Base-by-base conservation (phyloP, 2,329 filamentous ascomycete species). In the Claviceps cyperi region DNA sequence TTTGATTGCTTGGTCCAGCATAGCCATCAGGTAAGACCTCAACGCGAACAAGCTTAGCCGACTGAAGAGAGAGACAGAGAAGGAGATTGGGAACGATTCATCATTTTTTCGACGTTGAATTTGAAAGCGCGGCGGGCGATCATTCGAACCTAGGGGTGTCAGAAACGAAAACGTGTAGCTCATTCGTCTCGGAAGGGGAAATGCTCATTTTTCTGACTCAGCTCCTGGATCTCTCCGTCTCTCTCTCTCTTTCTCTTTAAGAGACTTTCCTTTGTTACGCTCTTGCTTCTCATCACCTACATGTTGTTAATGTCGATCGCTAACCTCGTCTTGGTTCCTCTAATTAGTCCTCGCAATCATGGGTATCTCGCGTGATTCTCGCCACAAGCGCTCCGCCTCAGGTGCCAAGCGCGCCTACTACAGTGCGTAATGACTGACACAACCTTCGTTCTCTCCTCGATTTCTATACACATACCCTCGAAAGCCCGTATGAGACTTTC, bases 351-450 rank as follows among this genome's bases (percentile, higher is more conserved):
- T 76, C 76, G 83, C 82, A 85, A 86, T 83, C 78, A 91, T 91
- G 86, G 86, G 92, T 98, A 97, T 98, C 80, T 96, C 91, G 77
- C 87, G 92, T 80, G 91, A 97, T 79, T 95, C 89, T 74, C 89
- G 92, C 80, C 92, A 98, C 84, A 98, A 98, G 86, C 90, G 92
- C 78, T 90, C 89, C 76, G 90, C 91, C 74, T 86, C 94, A 73
- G 94, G 92, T 81, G 92, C 94, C 69, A 98, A 98, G 86, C 84
- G 86, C 73, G 80, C 86, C 76, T 85, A 83, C 77, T 92, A 91
- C 82, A 82, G 86, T 83, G 77, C 77, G 80, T 84, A 69, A 36
- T 24, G 32, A 8, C 22, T 38, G 46, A 43, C 8, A 15, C 21
- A 47, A 32, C 28, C 17, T 48, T 53, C 52, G 51, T 56, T 48